Percentiles rank a stretch among this genome's conserved stretches.
phyloP scores from a whole-genome alignment of 2,329 filamentous ascomycete species.

The Colletotrichum higginsianum region DNA sequence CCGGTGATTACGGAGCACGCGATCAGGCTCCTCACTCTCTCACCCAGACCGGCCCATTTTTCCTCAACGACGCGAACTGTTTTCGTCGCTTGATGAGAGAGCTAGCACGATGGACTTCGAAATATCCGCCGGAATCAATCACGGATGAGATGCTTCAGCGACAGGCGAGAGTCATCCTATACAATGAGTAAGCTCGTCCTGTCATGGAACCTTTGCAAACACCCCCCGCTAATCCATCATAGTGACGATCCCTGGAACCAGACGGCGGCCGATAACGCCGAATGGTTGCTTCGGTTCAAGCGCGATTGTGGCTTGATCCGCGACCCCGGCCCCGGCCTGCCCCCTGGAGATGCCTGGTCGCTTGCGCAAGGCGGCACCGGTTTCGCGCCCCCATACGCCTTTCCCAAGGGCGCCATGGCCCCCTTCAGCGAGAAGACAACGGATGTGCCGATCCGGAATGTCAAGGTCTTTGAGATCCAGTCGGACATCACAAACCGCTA shows the following conservation, averaged over 20 bases:
- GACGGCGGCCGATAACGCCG: constrained; percentile 74
- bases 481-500: constrained; percentile 64
- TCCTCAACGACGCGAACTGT: constrained; percentile 74
- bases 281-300: constrained; percentile 76
- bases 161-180: constrained; percentile 74
- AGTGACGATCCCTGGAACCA: constrained; percentile 77
- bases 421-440: constrained; percentile 44
- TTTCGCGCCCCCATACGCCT: constrained; percentile 69
- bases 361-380: constrained; percentile 66
- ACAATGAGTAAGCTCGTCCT: constrained; percentile 67
- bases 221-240: constrained; percentile 42
- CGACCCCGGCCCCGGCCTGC: constrained; percentile 66
- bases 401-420: constrained; percentile 55
- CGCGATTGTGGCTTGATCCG: constrained; percentile 67
- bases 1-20: constrained; percentile 2
- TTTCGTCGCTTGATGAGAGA: constrained; percentile 70
- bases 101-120: constrained; percentile 66
- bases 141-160: constrained; percentile 76
- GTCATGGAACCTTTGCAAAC: background rate
- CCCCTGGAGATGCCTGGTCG: constrained; percentile 60
- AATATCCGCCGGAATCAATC: constrained; percentile 68
- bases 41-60: constrained; percentile 54
- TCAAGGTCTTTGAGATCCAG: constrained; percentile 60
- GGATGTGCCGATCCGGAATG: constrained; percentile 51
- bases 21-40: background rate